Evolutionary conservation across 352 stramenopile genomes (phyloP), one percentile per base, ranked within the genome.

Genomic region (Globisporangium viniferum): DNA sequence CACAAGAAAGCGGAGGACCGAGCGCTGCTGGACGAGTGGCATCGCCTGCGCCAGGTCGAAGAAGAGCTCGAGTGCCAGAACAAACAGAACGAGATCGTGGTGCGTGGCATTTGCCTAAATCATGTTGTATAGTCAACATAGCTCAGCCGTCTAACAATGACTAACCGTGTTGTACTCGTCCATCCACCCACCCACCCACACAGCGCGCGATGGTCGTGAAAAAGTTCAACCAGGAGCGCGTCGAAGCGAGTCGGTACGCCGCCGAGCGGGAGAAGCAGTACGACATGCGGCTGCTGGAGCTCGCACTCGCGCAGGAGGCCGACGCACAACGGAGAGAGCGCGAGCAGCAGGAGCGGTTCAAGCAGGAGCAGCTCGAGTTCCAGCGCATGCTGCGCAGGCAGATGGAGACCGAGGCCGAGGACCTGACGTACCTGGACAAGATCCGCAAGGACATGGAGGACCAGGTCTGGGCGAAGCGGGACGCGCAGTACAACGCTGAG

Each of bases 381-480:
- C 86, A 94, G 68, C 63, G 60, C 10, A 91, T 91, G 81, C 69
- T 94, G 7, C 78, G 83, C 24, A 75, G 79, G 41, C 86, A 94
- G 74, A 92, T 93, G 81, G 83, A 88, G 46, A 78, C 77, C 12
- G 81, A 93, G 41, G 84, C 80, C 8, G 83, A 92, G 66, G 84
- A 94, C 51, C 68, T 80, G 44, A 87, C 83, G 31, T 74, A 82
- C 24, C 54, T 91, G 53, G 84, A 92, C 64, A 81, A 84, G 27
- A 86, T 94, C 58, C 85, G 87, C 20, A 83, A 89, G 39, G 80
- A 92, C n/a, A 92, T 93, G 85, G 87, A 94, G 61, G 73, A 89
- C 24, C 63, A 87, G 29, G 84, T 94, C 14, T 93, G 86, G 86
- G 77, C 78, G 7, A 92, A 92, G 67, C 83, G 76, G 3, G 86